Evolutionary conservation across 1,284 basidiomycete species (phyloP).

Genomic region (Malassezia japonica): DNA sequence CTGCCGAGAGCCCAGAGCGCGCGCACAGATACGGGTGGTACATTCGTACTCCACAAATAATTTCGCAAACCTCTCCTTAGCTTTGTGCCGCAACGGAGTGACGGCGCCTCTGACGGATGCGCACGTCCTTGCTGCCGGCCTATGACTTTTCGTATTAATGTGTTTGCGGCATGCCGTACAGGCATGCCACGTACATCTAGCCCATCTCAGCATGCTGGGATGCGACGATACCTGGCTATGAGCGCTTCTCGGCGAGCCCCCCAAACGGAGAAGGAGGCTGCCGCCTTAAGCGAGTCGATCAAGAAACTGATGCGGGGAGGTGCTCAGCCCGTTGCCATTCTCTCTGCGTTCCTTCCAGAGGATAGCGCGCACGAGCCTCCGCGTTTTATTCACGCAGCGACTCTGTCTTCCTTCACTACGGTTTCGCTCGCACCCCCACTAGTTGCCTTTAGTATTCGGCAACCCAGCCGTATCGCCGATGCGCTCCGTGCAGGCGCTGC

Average conservation of each 20-base stretch:
- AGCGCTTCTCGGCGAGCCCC: no score
- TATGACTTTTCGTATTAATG: no score
- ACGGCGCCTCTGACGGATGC: no score
- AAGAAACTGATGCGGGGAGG: slow-evolving; percentile 13
- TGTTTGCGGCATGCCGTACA: no score
- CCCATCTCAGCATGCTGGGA: no score
- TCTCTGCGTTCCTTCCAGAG: slow-evolving; percentile 15
- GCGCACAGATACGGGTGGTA: slow-evolving; percentile 21
- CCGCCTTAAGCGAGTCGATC: slow-evolving; percentile 12
- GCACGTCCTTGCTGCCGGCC: no score
- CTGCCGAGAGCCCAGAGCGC: slow-evolving; percentile 4
- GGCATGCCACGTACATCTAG: no score
- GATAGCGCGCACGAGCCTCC: not conserved
- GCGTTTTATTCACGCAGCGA: slow-evolving; percentile 14
- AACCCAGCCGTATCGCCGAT: slow-evolving; percentile 19
- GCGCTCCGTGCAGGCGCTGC: slow-evolving; percentile 10
- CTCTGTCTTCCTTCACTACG: slow-evolving; percentile 20
- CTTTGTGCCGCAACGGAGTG: no score
- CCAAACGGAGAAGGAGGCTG: not conserved
- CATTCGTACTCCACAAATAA: slow-evolving; percentile 1
- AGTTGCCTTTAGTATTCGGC: slow-evolving; percentile 20
- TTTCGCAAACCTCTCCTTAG: not conserved
- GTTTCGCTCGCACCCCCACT: slow-evolving; percentile 18
- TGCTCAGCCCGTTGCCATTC: slow-evolving; percentile 21
- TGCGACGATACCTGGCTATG: no score